Base-by-base conservation (phyloP, 441 rosid species). In the Arabidopsis lyrata region DNA sequence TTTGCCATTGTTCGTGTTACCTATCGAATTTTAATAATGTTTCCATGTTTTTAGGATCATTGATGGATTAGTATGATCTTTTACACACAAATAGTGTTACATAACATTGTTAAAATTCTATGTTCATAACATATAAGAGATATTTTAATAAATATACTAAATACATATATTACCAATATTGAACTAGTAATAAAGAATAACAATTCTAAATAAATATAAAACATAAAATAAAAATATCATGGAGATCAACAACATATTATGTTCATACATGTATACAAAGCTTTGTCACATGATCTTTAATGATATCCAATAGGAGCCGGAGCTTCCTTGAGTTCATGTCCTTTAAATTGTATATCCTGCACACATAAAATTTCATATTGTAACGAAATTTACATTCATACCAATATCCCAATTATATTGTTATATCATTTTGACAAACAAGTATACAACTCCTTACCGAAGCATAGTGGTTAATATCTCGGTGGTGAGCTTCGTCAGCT, bases 401-500 rank as follows among this genome's bases (percentile, higher is more conserved):
- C 27, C 52, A 29, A 29, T 29, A 29, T 29, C 52, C 70, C 4
- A 49, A 57, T 41, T 27, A 12, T 22, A 13, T 29, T 29, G 31
- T 29, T 29, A 32, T 8, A 54, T 12, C 41, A 38, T 12, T 27
- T 16, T 15, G 31, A 57, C 13, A 63, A 32, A 38, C 47, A 10
- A 45, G 58, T 12, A 32, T 14, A n/a, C 8, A 14, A 53, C 5
- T 53, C 18, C 65, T 79, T 63, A 88, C 93, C 38, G 89, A 86
- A 45, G 93, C 91, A 68, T 82, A 95, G 75, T 95, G 99, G 82
- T 95, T 92, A 63, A 95, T 79, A 47, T 95, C 97, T 1, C 96
- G 92, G 66, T 95, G 99, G 64, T 90, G 99, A 24, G 97, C 96
- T 84, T 94, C 99, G 53, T 95, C 97, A 1, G 99, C 97, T 29